phyloP scores from a whole-genome alignment of 2,329 filamentous ascomycete species.

The Rhinocladiella mackenziei region DNA sequence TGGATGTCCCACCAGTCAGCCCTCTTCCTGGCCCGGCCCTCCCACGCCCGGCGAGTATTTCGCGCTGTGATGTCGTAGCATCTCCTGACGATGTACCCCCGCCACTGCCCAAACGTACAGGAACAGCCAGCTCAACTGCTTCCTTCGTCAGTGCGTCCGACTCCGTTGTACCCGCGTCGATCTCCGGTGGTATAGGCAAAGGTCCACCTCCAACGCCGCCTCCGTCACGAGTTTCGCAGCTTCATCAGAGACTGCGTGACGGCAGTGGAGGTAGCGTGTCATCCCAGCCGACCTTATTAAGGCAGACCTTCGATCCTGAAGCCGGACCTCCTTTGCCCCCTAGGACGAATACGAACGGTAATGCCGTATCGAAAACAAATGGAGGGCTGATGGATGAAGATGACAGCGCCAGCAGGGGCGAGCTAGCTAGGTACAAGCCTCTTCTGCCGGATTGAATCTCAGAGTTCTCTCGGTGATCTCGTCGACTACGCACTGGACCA shows the following conservation, averaged over 20 bases:
- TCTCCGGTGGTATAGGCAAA: background rate
- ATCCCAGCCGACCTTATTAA: background rate
- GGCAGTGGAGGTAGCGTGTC: background rate
- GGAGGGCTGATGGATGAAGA: slow-evolving; percentile 16
- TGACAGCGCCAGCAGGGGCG: slow-evolving; percentile 3
- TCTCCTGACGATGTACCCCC: slow-evolving; percentile 16
- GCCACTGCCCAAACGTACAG: slow-evolving; percentile 22
- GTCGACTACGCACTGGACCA: too few relatives aligned
- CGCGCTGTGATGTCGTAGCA: too few relatives aligned
- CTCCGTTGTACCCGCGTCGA: slow-evolving; percentile 1
- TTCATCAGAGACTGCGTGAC: slow-evolving; percentile 5
- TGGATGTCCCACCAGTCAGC: slow-evolving; percentile 13
- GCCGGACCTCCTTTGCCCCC: slow-evolving; percentile 16
- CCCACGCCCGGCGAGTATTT: slow-evolving; percentile 7
- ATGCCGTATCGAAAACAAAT: background rate
- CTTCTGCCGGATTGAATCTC: slow-evolving; percentile 15
- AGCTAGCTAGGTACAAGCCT: slow-evolving; percentile 22
- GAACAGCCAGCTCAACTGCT: slow-evolving; percentile 22
- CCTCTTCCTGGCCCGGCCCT: slow-evolving; percentile 12
- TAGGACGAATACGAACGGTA: slow-evolving; percentile 15
- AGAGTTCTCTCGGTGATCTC: background rate
- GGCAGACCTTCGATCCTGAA: background rate
- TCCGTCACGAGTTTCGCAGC: slow-evolving; percentile 2
- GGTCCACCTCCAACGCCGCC: slow-evolving; percentile 5
- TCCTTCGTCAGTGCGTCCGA: slow-evolving; percentile 21